Percentiles rank a stretch among this genome's conserved stretches.
phyloP scores from a whole-genome alignment of 495 filamentous ascomycete species.

The Neurospora tetrasperma region DNA sequence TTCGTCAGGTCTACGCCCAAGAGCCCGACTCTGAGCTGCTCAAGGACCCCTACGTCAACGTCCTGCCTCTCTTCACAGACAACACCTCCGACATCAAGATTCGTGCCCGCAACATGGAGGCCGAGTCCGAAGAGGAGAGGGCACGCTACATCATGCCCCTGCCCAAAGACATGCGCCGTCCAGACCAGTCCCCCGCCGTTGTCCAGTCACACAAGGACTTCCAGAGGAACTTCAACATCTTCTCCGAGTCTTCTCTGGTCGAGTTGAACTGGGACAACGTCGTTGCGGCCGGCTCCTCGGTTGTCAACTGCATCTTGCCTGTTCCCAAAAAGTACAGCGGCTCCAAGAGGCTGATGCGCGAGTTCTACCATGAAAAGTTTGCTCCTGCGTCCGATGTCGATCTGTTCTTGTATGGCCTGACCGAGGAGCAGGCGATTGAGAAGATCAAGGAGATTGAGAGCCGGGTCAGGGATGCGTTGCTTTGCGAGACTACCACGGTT shows the following conservation, averaged over 20 bases:
- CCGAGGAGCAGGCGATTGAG: conserved; percentile 59
- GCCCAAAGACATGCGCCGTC: conserved; percentile 44
- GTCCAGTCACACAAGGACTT: conserved; percentile 58
- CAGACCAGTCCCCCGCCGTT: conserved; percentile 51
- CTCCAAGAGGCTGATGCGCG: conserved; percentile 54
- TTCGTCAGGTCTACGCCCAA: conserved; percentile 66
- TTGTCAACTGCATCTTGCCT: conserved; percentile 62
- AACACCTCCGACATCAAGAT: conserved; percentile 45
- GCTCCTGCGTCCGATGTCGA: conserved; percentile 78
- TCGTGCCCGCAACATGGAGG: conserved; percentile 49
- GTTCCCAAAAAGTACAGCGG: conserved; percentile 53
- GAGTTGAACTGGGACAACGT: conserved; percentile 72
- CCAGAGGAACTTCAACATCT: conserved; percentile 63
- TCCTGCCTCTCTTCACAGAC: conserved; percentile 57
- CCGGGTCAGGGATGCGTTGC: conserved; percentile 56
- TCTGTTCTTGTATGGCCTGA: conserved; percentile 70
- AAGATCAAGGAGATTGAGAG: conserved; percentile 74
- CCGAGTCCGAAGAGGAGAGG: conserved; percentile 48
- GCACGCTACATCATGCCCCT: conserved; percentile 64
- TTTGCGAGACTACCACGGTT: conserved; percentile 65
- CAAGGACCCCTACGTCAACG: conserved; percentile 51
- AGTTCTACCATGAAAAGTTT: conserved; percentile 70
- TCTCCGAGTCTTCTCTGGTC: conserved; percentile 53
- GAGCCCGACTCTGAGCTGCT: conserved; percentile 47
- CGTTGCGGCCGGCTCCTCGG: conserved; percentile 65